phyloP scores from a whole-genome alignment of 108 stramenopile species.

The Skeletonema tropicum region DNA sequence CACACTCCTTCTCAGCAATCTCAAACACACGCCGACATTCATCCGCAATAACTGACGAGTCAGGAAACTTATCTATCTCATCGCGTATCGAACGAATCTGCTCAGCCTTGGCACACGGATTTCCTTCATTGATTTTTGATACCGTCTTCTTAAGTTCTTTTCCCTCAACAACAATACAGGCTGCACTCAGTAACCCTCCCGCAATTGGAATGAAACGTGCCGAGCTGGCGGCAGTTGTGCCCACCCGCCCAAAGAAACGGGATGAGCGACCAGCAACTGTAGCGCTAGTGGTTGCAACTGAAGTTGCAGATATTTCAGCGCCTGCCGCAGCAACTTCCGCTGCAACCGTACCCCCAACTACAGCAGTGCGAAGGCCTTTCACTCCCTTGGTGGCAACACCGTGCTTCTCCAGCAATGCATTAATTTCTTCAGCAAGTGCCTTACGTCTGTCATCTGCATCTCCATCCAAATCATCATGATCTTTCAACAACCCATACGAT shows the following conservation, averaged over 20 bases:
- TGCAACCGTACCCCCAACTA: slow-evolving; percentile 1
- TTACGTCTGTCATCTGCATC: slow-evolving; percentile 12
- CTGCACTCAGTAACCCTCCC: slow-evolving; percentile 42
- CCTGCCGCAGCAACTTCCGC: background rate
- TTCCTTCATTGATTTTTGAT: slow-evolving; percentile 39
- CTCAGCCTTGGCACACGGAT: slow-evolving; percentile 46
- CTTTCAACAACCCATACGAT: slow-evolving; percentile 56
- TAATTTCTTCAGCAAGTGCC: slow-evolving; percentile 22
- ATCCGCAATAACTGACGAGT: slow-evolving; percentile 37
- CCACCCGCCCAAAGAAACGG: slow-evolving; percentile 37
- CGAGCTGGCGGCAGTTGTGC: slow-evolving; percentile 29
- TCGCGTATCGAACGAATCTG: slow-evolving; percentile 23
- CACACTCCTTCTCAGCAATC: slow-evolving; percentile 21
- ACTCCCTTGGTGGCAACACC: slow-evolving; percentile 5
- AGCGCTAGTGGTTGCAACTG: slow-evolving; percentile 6
- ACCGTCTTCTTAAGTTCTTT: slow-evolving; percentile 43
- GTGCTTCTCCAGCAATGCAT: slow-evolving; percentile 28
- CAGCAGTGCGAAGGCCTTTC: background rate
- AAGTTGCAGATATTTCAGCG: slow-evolving; percentile 3
- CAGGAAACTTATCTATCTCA: slow-evolving; percentile 38
- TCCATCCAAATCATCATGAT: background rate
- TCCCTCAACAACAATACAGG: slow-evolving; percentile 35
- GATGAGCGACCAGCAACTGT: slow-evolving; percentile 28
- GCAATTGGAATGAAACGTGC: slow-evolving; percentile 37
- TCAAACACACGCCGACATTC: slow-evolving; percentile 40